A percentile compares a stretch with the other conserved stretches of the same genome.
Conservation (phyloP, 495 filamentous ascomycete species). For the Aspergillus panamensis region DNA sequence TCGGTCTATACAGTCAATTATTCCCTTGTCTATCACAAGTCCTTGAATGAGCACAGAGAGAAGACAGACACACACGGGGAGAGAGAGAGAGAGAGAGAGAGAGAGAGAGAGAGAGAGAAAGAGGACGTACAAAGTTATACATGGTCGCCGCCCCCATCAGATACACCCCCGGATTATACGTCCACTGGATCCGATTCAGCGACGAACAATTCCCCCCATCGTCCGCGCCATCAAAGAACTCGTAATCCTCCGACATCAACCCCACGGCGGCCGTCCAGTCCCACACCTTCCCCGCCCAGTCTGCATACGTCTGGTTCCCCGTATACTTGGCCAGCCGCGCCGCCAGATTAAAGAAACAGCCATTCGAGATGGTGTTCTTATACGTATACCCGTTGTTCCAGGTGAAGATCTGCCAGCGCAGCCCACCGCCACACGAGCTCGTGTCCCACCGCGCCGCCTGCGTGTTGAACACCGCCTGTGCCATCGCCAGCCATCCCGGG, state of each 20-base stretch:
- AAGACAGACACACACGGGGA: no score
- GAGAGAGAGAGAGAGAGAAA: not conserved
- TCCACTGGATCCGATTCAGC: conserved; percentile 38
- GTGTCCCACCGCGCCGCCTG: conserved; percentile 70
- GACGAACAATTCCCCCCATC: conserved; percentile 42
- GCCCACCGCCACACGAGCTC: conserved; percentile 62
- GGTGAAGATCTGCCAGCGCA: conserved; percentile 82
- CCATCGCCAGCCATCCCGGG: conserved; percentile 74
- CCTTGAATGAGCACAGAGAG: no score
- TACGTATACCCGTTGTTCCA: conserved; percentile 78
- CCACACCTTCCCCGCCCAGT: conserved; percentile 71
- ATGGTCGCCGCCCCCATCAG: conserved; percentile 39
- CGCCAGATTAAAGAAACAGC: conserved; percentile 75
- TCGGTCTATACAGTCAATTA: conserved; percentile 29
- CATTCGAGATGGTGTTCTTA: conserved; percentile 79
- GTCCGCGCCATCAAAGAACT: conserved; percentile 64
- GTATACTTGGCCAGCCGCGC: conserved; percentile 74
- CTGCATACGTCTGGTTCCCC: conserved; percentile 70
- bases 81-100: no score
- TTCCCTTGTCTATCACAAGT: no score
- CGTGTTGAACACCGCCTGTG: conserved; percentile 78
- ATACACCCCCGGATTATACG: conserved; percentile 37
- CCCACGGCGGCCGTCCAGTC: conserved; percentile 64
- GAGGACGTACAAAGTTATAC: conserved; percentile 35
- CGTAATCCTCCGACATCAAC: conserved; percentile 58